A percentile compares a stretch with the other conserved stretches of the same genome.
phyloP scores from a whole-genome alignment of 1,284 basidiomycete species.

The Ustilago bromivora region DNA sequence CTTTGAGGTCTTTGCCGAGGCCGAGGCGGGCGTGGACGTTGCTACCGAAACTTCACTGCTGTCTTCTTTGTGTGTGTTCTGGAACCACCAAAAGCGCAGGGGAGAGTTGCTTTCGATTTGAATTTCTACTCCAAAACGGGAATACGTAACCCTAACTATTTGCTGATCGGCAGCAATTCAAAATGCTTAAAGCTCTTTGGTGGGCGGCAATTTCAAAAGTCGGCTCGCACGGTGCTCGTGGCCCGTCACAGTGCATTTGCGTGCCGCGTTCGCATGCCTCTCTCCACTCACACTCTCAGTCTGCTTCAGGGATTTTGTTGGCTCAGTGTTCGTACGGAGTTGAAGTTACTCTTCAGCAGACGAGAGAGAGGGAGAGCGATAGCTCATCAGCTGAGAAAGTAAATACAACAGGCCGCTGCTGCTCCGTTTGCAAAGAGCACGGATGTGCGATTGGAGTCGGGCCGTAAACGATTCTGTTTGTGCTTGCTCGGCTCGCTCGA shows the following conservation, averaged over 20 bases:
- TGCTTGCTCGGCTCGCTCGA: not conserved
- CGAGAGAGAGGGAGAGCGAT: not conserved
- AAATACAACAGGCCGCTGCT: constrained; percentile 2
- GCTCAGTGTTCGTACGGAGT: not conserved
- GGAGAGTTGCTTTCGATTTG: not conserved
- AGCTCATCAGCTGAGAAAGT: constrained; percentile 8
- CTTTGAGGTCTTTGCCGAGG: too few relatives aligned
- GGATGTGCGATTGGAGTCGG: not conserved
- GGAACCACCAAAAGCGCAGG: constrained; percentile 13
- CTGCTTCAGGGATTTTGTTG: not conserved
- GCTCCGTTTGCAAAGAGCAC: constrained; percentile 3
- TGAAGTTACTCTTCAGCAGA: not conserved
- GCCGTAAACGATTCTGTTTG: constrained; percentile 1
- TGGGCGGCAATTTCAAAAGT: constrained; percentile 4
- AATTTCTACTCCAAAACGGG: not conserved
- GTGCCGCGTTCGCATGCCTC: constrained; percentile 8
- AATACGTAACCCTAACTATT: constrained; percentile 1
- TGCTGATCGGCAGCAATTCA: constrained; percentile 2
- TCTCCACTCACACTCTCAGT: not conserved
- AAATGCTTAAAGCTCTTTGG: not conserved
- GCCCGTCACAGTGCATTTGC: constrained; percentile 17
- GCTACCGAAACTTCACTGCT: too few relatives aligned
- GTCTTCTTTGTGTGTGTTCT: constrained; percentile 3
- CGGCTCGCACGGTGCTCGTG: constrained; percentile 5
- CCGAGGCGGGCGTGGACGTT: too few relatives aligned